Evolutionary conservation across 495 filamentous ascomycete species (phyloP), one percentile per base, ranked within the genome.

Genomic region (Lasiosphaeria miniovina): DNA sequence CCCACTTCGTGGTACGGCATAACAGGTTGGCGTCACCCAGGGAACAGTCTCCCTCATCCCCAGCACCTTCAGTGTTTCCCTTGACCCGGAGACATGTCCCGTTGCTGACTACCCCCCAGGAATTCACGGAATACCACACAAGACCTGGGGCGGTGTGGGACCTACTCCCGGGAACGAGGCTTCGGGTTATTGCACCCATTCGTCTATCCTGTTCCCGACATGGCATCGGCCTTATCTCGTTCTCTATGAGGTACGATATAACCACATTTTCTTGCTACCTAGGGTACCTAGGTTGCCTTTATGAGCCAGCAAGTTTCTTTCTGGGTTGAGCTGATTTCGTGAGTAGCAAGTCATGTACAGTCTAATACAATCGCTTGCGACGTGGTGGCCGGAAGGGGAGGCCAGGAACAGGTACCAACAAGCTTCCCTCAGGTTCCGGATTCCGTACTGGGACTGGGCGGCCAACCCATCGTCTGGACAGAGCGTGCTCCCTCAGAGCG

Each of bases 201-300:
- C 75, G 10, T 88, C 84, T 8, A 80, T 84, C 50, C 73, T 90
- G 36, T 90, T 90, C 63, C 79, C 81, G 41, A 80, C 86, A 17
- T 91, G 88, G 88, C 87, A 91, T 74, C 75, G 88, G 46, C 83
- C 86, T 14, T 91, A 90, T 69, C 76, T 90, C 57, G 80, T 80
- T 40, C 70, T 90, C 36, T 83, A 83, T 59, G 88, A 90, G 81
- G 86, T 87, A 73, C 63, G 68, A 52, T 43, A 55, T 36, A 51
- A n/a, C 14, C 50, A 12, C 49, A 24, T 24, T 7, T 55, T 17
- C n/a, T 36, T 34, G 49, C 33, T 15, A 1, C 6, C 33, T 4
- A 34, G 14, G 33, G 38, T 6, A 6, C 50, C 38, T 14, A 35
- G n/a, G 8, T 53, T 34, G 31, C 32, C 4, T 24, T 24, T 24